Evolutionary conservation across 2,329 filamentous ascomycete genomes (phyloP).

Genomic region (Macrophomina pseudophaseolina): DNA sequence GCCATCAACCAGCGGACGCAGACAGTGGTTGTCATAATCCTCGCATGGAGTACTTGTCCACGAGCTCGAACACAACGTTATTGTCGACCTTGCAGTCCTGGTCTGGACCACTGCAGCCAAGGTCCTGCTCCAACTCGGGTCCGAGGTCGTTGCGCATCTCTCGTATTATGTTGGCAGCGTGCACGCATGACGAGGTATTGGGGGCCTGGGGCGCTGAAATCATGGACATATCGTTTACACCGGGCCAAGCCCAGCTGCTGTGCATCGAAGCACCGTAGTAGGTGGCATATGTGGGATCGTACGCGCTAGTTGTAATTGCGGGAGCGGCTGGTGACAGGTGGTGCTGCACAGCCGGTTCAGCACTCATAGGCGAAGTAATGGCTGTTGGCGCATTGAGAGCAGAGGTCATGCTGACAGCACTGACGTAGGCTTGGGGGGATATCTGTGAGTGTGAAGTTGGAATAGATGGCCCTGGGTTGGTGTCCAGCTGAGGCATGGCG

Average conservation of each 20-base stretch:
- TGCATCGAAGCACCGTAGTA: not conserved
- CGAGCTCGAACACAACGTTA: constrained; percentile 48
- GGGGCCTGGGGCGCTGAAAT: constrained; percentile 26
- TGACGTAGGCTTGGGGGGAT: not conserved
- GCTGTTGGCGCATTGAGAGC: not conserved
- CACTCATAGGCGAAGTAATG: not conserved
- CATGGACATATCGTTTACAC: constrained; percentile 25
- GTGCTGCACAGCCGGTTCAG: not conserved
- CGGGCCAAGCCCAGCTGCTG: not conserved
- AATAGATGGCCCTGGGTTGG: not conserved
- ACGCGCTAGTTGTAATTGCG: not conserved
- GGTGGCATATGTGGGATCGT: constrained; percentile 3
- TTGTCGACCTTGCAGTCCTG: constrained; percentile 53
- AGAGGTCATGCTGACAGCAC: not conserved
- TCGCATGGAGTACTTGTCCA: constrained; percentile 48
- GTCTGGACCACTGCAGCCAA: constrained; percentile 45
- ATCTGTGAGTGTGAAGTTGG: not conserved
- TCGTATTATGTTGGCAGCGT: constrained; percentile 53
- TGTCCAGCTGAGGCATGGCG: not conserved
- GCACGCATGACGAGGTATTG: constrained; percentile 43
- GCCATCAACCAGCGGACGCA: not conserved
- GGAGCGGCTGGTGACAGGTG: not conserved
- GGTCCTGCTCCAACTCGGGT: constrained; percentile 45
- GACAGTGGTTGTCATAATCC: constrained; percentile 13
- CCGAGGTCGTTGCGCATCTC: constrained; percentile 48